Evolutionary conservation across 2,329 filamentous ascomycete species (phyloP), one percentile per base, ranked within the genome.

Genomic region (Cladosporium austrohemisphaericum): DNA sequence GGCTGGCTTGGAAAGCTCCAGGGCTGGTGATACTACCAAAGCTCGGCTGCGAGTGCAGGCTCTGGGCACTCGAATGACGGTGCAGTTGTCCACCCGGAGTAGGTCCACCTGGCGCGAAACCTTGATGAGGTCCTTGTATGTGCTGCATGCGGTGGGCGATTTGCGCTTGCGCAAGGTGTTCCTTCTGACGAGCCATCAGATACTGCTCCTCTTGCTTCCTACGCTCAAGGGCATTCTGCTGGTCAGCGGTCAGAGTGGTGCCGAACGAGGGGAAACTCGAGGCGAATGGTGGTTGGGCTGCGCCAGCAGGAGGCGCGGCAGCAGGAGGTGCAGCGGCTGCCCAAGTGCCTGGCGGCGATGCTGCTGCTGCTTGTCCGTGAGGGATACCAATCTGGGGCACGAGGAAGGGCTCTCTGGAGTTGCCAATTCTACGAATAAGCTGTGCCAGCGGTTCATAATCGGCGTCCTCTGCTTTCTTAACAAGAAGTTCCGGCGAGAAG

Each of bases 121-220:
- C 66, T 4, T 52, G 50, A 54, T 75, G 73, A 28, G 69, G 68
- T 9, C 76, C 75, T 46, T 77, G 79, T 60, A 86, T 76, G 49
- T 84, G 84, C 65, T 88, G 85, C 65, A 91, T 79, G 56, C 83
- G 82, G 67, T 82, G 85, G 43, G 83, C 77, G 52, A 90, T 78
- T 62, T 95, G 90, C 63, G 95, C 90, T 55, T 90, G 87, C 55
- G 90, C 86, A 49, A 96, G 79, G 58, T 89, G 88, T 66, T 98
- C 93, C 58, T 95, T 89, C 68, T 98, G 93, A 33, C 93, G 85
- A 37, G 94, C 93, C 82, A 97, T 94, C 28, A 95, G 77, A 66
- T 93, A 95, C 66, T 98, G 93, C 64, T 98, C 94, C 69, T 98
- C 93, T 67, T 98, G 93, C 74, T 98, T 98, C 45, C 93, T 80